Base-by-base conservation (phyloP, 345 rosid species). In the Camelina laxa region DNA sequence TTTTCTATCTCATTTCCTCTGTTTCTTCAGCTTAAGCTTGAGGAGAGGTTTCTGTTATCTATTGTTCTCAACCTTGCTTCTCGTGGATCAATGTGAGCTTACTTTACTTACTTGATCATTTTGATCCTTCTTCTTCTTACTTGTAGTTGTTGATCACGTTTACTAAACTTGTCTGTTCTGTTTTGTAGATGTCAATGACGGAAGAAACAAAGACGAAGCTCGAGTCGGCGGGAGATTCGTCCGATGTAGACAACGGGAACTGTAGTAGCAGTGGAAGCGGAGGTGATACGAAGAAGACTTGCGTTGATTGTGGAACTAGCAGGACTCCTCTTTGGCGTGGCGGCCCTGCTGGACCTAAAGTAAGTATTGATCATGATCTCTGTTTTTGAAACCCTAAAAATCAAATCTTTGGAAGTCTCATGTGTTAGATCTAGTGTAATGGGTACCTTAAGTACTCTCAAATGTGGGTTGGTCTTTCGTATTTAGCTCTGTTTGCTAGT, bases 291-390 rank as follows among this genome's bases (percentile, higher is more conserved):
- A 94, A 88, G 85, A 95, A 92, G 60, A 85, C 88, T 0, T 95
- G 99, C 64, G 90, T 91, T 13, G 97, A 92, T 86, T 95, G 99
- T 30, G 98, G 98, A 5, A 95, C 99, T 9, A 65, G 85, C 13
- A 88, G 84, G 68, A 95, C 99, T 47, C 99, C 99, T 11, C 92
- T 95, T 6, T 95, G 99, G 99, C 83, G 99, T 33, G 92, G 98
- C 7, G 99, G 99, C 6, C 99, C 99, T 0, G 93, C 99, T 35
- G 99, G 99, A 0, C 99, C 99, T 13, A 95, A 92, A 90, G 99
- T 89, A 65, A 53, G 11, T 1, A 33, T 31, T 33, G 12, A 9
- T 57, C 24, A 54, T 60, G 1, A 56, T 22, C 20, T 16, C 49
- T 15, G 2, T n/a, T 31, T 1, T 19, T 2, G 0, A 42, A 54